phyloP scores from a whole-genome alignment of 768 basidiomycete species.

The Leccinum barrowsii region DNA sequence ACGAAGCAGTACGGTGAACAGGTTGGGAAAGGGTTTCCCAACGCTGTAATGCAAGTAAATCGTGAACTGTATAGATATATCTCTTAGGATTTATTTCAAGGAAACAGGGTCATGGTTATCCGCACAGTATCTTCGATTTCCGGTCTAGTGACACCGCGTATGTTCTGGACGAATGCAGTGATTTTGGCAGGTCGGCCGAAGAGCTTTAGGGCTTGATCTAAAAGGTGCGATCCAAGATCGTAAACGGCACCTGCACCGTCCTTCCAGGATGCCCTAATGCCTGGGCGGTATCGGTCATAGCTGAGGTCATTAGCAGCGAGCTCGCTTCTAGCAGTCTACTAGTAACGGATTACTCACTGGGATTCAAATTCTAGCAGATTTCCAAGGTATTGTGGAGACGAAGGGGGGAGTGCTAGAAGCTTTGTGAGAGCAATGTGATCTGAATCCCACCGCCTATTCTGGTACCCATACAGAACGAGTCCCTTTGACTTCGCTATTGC shows the following conservation, averaged over 20 bases:
- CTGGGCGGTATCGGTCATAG: constrained; percentile 70
- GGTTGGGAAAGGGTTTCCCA: constrained; percentile 40
- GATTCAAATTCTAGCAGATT: constrained; percentile 70
- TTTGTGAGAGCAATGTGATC: constrained; percentile 67
- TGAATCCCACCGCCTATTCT: constrained; percentile 76
- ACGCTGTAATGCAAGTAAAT: constrained; percentile 50
- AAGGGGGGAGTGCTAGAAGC: constrained; percentile 51
- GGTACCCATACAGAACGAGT: constrained; percentile 66
- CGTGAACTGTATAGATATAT: constrained; percentile 39
- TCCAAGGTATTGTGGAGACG: constrained; percentile 54
- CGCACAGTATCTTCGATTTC: constrained; percentile 66
- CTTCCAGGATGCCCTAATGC: constrained; percentile 75
- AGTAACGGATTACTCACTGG: constrained; percentile 43
- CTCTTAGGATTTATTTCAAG: not conserved
- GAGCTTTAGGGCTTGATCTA: constrained; percentile 72
- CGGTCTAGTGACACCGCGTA: constrained; percentile 59
- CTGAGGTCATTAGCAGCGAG: constrained; percentile 31
- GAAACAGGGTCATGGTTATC: not conserved
- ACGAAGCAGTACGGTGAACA: constrained; percentile 63
- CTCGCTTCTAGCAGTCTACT: not conserved
- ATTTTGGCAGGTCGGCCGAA: constrained; percentile 72
- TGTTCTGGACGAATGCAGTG: constrained; percentile 68
- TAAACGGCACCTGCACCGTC: constrained; percentile 68
- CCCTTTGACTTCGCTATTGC: constrained; percentile 55
- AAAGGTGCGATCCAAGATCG: constrained; percentile 77